phyloP scores from a whole-genome alignment of 1,284 basidiomycete species.

The Pascua sp. region DNA sequence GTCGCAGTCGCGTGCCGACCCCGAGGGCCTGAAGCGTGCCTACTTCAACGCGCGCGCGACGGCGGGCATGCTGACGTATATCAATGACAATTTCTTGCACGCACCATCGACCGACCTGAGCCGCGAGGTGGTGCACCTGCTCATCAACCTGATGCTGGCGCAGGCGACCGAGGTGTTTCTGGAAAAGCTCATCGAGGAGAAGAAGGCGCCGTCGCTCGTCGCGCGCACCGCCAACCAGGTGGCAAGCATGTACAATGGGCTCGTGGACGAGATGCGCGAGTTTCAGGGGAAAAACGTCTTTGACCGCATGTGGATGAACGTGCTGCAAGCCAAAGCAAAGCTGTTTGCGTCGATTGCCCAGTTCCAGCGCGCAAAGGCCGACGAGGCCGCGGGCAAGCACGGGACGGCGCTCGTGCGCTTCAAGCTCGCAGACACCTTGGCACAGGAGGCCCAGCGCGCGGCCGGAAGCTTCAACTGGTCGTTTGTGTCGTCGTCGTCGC shows the following conservation, averaged over 20 bases:
- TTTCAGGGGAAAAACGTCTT: constrained; percentile 93
- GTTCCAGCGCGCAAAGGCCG: constrained; percentile 78
- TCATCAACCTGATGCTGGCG: constrained; percentile 78
- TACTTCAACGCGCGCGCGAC: constrained; percentile 91
- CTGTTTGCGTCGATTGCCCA: constrained; percentile 83
- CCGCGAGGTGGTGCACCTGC: constrained; percentile 88
- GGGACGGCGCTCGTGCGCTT: constrained; percentile 82
- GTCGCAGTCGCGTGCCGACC: constrained; percentile 60
- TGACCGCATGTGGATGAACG: constrained; percentile 82
- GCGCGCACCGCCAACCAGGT: constrained; percentile 83
- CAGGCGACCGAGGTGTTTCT: constrained; percentile 96
- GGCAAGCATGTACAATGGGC: constrained; percentile 70
- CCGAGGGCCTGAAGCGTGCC: constrained; percentile 90
- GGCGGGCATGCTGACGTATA: constrained; percentile 96
- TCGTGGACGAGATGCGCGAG: constrained; percentile 88
- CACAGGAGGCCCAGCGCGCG: constrained; percentile 76
- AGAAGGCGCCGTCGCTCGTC: constrained; percentile 74
- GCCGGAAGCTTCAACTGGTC: constrained; percentile 68
- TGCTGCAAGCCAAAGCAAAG: constrained; percentile 76
- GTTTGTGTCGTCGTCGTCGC: constrained; percentile 67
- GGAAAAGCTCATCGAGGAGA: constrained; percentile 89
- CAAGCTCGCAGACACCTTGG: constrained; percentile 70
- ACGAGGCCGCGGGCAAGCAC: constrained; percentile 72
- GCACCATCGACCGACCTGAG: constrained; percentile 96
- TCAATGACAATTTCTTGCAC: constrained; percentile 99